Conservation (phyloP, 306 rosid species). For the Herpetospermum pedunculosum region DNA sequence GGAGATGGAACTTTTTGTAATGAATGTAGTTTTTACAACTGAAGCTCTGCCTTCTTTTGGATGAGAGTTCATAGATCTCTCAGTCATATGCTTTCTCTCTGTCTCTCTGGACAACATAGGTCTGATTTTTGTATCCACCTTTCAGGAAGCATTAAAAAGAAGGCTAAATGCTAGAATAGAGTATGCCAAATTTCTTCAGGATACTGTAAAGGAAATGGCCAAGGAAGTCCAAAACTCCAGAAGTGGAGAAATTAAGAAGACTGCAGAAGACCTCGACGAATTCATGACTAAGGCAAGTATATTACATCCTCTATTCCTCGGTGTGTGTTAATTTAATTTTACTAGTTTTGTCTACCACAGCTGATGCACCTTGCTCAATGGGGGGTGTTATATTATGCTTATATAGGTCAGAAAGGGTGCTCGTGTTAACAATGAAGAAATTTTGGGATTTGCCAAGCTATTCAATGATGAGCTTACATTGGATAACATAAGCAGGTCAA, state of each 20-base stretch:
- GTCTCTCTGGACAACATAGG: background rate
- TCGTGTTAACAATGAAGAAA: slow-evolving; percentile 73
- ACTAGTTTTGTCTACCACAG: background rate
- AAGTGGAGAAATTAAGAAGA: slow-evolving; percentile 80
- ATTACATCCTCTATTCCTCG: background rate
- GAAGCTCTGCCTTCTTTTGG: slow-evolving; percentile 1
- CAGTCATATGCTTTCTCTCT: background rate
- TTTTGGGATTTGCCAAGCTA: slow-evolving; percentile 88
- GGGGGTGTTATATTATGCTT: background rate
- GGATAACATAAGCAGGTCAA: slow-evolving; percentile 88
- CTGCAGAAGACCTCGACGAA: slow-evolving; percentile 90
- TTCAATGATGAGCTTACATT: slow-evolving; percentile 95
- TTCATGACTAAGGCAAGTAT: slow-evolving; percentile 52
- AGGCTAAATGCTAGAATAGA: slow-evolving; percentile 89
- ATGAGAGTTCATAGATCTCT: background rate
- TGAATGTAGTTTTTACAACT: background rate
- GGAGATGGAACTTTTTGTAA: background rate
- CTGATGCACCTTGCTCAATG: slow-evolving; percentile 4
- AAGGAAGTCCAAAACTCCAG: slow-evolving; percentile 84
- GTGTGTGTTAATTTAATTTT: background rate
- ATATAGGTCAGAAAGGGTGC: slow-evolving; percentile 76
- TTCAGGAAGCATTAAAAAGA: slow-evolving; percentile 86
- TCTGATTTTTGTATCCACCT: background rate
- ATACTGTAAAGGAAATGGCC: slow-evolving; percentile 97
- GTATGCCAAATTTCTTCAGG: slow-evolving; percentile 91